Base-by-base conservation (phyloP, 2,329 filamentous ascomycete species). In the Cryphonectria nitschkei region DNA sequence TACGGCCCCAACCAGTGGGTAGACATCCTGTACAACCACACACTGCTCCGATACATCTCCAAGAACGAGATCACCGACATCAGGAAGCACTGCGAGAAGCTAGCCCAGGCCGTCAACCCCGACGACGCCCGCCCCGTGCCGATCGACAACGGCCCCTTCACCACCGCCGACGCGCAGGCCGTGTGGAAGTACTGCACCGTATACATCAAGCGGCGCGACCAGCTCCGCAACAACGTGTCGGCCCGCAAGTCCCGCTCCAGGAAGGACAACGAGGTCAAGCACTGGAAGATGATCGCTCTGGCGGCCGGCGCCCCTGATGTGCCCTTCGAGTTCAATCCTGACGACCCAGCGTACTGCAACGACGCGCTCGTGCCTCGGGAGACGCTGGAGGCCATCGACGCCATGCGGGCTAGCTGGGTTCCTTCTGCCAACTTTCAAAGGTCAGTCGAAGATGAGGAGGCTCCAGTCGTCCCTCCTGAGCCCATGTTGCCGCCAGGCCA, bases 101-200 rank as follows among this genome's bases (percentile, higher is more conserved):
- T 72, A 16, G 52, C 46, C 4, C 16, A 56, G 26, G 14, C 16
- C n/a, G 65, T 16, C 1, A 34, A 39, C 3, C 22, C 26, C 26
- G 37, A 34, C 1, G 61, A 37, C 16, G 16, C 9, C 5, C 26
- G 5, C 9, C 60, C 52, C 9, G 54, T 13, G 5, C 39, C 29
- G 43, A 39, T 72, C 32, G 32, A 54, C 1, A 19, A 54, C 39
- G 50, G 65, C 3, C 29, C 32, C 2, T 71, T 67, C 62, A 61
- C 52, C 32, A 68, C 69, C 1, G 46, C 29, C 34, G 72, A 73
- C 67, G 72, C 72, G 8, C 67, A 52, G 46, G 60, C 63, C 2
- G 72, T 73, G 34, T 73, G 72, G 72, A 52, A 61, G 41, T 70
- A 71, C 63, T 71, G 69, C 69, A 43, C 68, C 26, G 64, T 69